Percentiles rank a stretch among this genome's conserved stretches.
Conservation (phyloP, 192 early-diverging fungal genomes). For the Coemansia sp. region DNA sequence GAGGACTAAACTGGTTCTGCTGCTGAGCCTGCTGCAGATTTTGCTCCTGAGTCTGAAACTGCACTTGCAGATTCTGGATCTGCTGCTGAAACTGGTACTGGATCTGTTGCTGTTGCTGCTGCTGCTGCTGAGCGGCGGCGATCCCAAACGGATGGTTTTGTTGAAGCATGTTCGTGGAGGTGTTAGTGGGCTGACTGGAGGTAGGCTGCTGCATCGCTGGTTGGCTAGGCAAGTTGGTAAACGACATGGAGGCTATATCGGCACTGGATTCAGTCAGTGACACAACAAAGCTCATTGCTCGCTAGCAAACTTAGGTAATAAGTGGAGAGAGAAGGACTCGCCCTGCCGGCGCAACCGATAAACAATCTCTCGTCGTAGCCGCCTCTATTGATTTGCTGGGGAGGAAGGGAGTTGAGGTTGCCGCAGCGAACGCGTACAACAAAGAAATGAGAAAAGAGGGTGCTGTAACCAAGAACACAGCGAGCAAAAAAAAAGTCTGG, state of each 20-base stretch:
- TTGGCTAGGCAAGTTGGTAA: constrained; percentile 44
- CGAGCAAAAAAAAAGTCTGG: neutral
- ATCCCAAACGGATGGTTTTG: constrained; percentile 25
- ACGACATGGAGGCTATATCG: constrained; percentile 47
- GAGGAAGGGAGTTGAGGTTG: neutral
- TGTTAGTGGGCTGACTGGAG: constrained; percentile 18
- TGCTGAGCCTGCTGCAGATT: constrained; percentile 10
- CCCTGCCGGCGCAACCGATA: constrained; percentile 4
- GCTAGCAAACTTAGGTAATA: constrained; percentile 7
- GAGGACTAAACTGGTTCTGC: constrained; percentile 15
- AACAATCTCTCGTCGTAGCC: neutral
- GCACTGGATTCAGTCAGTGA: constrained; percentile 31
- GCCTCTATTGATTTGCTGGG: neutral
- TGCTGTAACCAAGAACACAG: neutral
- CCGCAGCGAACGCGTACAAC: neutral
- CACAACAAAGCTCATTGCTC: constrained; percentile 42
- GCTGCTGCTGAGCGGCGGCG: constrained; percentile 14
- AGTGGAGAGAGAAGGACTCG: neutral
- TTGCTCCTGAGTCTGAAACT: constrained; percentile 20
- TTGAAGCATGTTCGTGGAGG: constrained; percentile 20
- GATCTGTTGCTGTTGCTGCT: constrained; percentile 16
- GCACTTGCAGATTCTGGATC: constrained; percentile 16
- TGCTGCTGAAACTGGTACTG: constrained; percentile 18
- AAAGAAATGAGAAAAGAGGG: neutral
- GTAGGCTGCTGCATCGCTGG: constrained; percentile 19